Evolutionary conservation across 176 grass and related monocot genomes (phyloP).

Genomic region (Lolium perenne): DNA sequence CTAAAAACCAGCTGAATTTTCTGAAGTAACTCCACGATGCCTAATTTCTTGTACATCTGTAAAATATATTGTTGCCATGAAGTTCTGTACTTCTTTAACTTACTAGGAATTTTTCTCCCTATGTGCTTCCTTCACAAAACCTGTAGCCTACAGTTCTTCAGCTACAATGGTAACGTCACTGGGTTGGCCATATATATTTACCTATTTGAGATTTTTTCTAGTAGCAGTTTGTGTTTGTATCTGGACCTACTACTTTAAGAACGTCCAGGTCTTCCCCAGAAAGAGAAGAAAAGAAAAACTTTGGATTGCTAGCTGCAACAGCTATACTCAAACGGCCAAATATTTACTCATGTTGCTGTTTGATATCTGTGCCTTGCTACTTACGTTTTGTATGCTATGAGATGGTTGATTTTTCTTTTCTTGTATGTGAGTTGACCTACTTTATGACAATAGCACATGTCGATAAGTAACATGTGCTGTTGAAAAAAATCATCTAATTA

Average conservation of each 20-base stretch:
- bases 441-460: background rate
- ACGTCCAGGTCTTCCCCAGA: background rate
- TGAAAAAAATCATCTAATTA: background rate
- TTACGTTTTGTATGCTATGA: background rate
- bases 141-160: background rate
- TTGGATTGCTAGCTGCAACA: background rate
- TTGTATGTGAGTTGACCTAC: background rate
- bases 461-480: background rate
- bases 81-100: background rate
- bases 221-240: slow-evolving; percentile 13
- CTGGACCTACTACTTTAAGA: background rate
- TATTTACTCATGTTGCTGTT: background rate
- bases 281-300: background rate
- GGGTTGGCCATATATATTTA: too few relatives aligned
- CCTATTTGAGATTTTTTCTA: background rate
- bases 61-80: background rate
- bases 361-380: background rate
- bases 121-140: background rate
- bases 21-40: background rate
- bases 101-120: background rate
- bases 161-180: too few relatives aligned
- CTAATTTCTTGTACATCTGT: background rate
- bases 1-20: background rate
- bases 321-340: background rate
- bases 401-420: background rate